phyloP scores from a whole-genome alignment of 441 rosid genomes.

The Flueggea neowawraea region DNA sequence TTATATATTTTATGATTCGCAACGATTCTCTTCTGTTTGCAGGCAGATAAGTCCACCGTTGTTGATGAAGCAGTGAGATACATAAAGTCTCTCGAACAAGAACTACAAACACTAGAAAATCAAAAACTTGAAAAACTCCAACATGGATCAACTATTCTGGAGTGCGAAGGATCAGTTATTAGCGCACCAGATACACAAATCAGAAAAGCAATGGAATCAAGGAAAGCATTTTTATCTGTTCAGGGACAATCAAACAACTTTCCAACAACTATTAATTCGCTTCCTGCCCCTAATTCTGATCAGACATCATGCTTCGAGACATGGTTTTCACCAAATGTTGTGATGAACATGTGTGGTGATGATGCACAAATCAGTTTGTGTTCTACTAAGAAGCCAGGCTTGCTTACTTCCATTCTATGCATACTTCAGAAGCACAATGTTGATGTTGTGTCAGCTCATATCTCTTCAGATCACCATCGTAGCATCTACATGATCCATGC shows the following conservation, averaged over 20 bases:
- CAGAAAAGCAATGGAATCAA: constrained; percentile 15
- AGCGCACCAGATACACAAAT: constrained; percentile 18
- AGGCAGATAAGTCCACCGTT: constrained; percentile 64
- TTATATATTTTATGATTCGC: not conserved
- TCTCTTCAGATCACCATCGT: constrained; percentile 38
- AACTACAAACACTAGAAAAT: constrained; percentile 36
- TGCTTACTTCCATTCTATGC: constrained; percentile 35
- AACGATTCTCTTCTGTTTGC: constrained; percentile 1
- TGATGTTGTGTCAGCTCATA: constrained; percentile 49
- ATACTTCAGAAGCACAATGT: constrained; percentile 50
- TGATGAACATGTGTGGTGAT: constrained; percentile 46
- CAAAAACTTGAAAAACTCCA: constrained; percentile 37
- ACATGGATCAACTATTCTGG: constrained; percentile 10
- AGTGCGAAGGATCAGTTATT: constrained; percentile 22
- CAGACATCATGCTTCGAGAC: constrained; percentile 44
- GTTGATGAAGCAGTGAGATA: constrained; percentile 64
- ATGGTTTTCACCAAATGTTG: constrained; percentile 61
- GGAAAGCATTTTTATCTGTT: constrained; percentile 43
- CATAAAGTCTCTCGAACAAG: constrained; percentile 40
- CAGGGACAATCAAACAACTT: constrained; percentile 29
- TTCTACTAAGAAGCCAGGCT: constrained; percentile 36
- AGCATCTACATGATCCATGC: constrained; percentile 58
- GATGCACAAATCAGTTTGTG: constrained; percentile 55
- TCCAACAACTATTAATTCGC: constrained; percentile 8
- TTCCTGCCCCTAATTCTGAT: constrained; percentile 11